These are phyloP conservation scores for Populus nigra DNA, from an alignment of 345 rosid species.

Conservation along the genomic window DNA sequence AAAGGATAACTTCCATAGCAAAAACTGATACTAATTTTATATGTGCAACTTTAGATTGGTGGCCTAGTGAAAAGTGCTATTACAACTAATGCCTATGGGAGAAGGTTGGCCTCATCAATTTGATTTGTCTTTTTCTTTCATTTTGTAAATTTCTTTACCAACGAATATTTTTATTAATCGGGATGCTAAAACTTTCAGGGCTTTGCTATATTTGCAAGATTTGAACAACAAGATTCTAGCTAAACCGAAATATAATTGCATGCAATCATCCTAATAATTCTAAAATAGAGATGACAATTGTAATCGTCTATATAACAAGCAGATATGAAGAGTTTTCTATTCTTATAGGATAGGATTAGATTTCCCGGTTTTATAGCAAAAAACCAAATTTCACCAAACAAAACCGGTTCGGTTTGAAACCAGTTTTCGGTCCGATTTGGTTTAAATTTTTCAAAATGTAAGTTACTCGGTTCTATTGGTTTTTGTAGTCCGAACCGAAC, in stretches of 20 bases:
- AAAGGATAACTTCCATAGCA: constrained; percentile 21
- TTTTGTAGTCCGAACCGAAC: too few relatives aligned
- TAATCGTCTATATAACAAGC: too few relatives aligned
- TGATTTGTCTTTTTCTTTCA: constrained; percentile 22
- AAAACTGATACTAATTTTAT: constrained; percentile 46
- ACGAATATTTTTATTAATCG: neutral
- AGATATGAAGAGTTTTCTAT: too few relatives aligned
- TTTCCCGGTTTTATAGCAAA: too few relatives aligned
- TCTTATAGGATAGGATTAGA: too few relatives aligned
- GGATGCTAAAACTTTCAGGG: neutral
- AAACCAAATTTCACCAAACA: too few relatives aligned
- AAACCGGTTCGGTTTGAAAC: too few relatives aligned
- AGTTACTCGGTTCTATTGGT: too few relatives aligned
- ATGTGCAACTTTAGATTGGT: constrained; percentile 67
- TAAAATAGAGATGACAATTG: too few relatives aligned
- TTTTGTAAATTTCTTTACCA: neutral
- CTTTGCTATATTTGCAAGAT: constrained; percentile 31
- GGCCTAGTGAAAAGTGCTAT: constrained; percentile 53
- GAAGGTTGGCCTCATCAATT: constrained; percentile 42
- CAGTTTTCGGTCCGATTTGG: too few relatives aligned
- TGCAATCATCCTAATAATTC: too few relatives aligned
- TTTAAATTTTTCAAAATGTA: too few relatives aligned
- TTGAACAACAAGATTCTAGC: constrained; percentile 43
- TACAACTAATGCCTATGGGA: constrained; percentile 61
- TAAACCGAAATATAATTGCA: constrained; percentile 5